Conservation (phyloP, 2,329 filamentous ascomycete genomes). For the Ophiostoma montium region DNA sequence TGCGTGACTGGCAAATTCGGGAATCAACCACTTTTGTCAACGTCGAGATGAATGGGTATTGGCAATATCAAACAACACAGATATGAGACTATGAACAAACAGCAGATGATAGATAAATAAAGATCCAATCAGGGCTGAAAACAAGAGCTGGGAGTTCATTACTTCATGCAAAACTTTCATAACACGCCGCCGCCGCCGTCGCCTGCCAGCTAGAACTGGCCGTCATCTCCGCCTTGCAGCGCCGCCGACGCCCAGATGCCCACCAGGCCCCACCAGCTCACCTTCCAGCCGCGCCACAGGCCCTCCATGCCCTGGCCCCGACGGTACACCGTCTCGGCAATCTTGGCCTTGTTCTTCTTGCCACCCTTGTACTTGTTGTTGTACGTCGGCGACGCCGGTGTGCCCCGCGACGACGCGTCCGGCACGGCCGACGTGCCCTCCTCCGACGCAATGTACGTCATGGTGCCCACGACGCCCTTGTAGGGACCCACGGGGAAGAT, state of each 20-base stretch:
- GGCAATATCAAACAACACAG: constrained; percentile 1
- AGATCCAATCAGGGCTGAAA: not conserved
- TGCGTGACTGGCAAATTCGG: too few species aligned
- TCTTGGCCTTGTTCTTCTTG: constrained; percentile 16
- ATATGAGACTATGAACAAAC: not conserved
- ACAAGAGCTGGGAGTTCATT: constrained; percentile 9
- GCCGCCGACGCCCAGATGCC: constrained; percentile 59
- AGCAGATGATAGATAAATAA: not conserved
- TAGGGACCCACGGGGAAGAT: constrained; percentile 73
- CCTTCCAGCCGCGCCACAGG: constrained; percentile 61
- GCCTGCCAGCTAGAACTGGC: constrained; percentile 34
- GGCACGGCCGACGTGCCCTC: constrained; percentile 51
- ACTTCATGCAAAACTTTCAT: constrained; percentile 2
- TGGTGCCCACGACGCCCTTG: constrained; percentile 75
- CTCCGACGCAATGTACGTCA: constrained; percentile 72
- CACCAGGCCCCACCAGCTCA: constrained; percentile 64
- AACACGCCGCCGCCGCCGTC: not conserved
- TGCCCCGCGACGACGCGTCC: not conserved
- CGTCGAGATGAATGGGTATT: constrained; percentile 4
- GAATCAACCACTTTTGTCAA: too few species aligned
- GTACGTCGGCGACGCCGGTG: constrained; percentile 19
- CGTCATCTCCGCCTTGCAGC: constrained; percentile 46
- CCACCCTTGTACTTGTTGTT: constrained; percentile 17
- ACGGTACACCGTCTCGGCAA: constrained; percentile 30
- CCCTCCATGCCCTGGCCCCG: constrained; percentile 56